Evolutionary conservation across 257 asterid species (phyloP), one percentile per base, ranked within the genome.

Genomic region (Ophiorrhiza pumila): DNA sequence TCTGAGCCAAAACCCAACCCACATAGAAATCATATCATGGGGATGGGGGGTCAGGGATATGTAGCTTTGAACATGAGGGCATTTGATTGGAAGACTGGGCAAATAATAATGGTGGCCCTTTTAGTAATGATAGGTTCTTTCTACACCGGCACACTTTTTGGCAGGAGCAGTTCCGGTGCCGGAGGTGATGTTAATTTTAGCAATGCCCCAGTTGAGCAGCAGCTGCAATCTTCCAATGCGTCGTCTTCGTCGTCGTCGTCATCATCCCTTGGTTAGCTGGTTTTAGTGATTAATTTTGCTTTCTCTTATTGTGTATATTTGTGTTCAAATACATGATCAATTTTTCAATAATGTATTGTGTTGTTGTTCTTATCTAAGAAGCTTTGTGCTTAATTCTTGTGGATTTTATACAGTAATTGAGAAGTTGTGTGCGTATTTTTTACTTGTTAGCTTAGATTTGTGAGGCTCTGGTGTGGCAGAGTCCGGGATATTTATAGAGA

Each of bases 61-160:
- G 43, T 53, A 31, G 23, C 57, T 17, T 62, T 82, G 74, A 87
- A 83, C 65, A 80, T 77, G 87, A 77, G 87, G 50, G 88, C 92
- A 18, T 91, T 87, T 75, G 95, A 91, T 88, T 89, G 92, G 92
- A 86, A 86, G 77, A 65, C 81, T 35, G 97, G 90, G 35, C 92
- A 92, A 80, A 69, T 82, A 60, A 79, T 95, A 65, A 74, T 80
- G 85, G 31, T 81, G 10, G 71, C 78, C 68, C 96, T 92, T 76
- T 75, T 92, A 68, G 83, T 92, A 76, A 89, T 87, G 96, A 81
- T 87, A 2, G 96, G 81, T 80, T 90, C 96, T 41, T 92, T 95
- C 79, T 92, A 86, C 85, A 78, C 84, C n/a, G 99, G 98, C 71
- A 83, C 95, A n/a, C 90, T 89, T 69, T 84, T 85, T 46, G 83